A percentile compares a stretch with the other conserved stretches of the same genome.
These are phyloP conservation scores for Aspergillus puulaauensis DNA, from an alignment of 2,329 filamentous ascomycete genomes.

Conservation along the genomic window DNA sequence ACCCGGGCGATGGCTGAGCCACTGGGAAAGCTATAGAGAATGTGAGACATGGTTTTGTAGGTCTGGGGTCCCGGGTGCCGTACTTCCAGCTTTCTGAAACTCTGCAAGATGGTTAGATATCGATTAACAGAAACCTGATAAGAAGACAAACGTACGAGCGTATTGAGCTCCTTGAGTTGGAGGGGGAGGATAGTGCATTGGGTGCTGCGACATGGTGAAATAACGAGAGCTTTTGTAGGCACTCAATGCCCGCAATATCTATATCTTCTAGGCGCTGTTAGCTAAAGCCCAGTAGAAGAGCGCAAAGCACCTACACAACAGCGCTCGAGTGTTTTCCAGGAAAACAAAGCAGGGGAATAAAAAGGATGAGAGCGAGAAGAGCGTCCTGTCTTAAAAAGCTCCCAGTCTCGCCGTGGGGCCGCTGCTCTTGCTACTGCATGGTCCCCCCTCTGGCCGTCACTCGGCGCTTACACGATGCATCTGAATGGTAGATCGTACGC, in stretches of 20 bases:
- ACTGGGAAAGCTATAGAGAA: slow-evolving; percentile 10
- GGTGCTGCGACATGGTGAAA: slow-evolving; percentile 11
- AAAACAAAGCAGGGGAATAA: too few relatives aligned
- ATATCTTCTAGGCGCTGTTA: too few relatives aligned
- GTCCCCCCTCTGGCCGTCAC: neutral
- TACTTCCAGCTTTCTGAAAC: slow-evolving; percentile 14
- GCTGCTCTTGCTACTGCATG: slow-evolving; percentile 12
- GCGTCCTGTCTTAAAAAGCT: neutral
- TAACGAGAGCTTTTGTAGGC: neutral
- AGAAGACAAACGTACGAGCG: slow-evolving; percentile 13
- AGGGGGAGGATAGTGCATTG: slow-evolving; percentile 24
- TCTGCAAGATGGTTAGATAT: slow-evolving; percentile 1
- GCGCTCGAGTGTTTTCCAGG: too few relatives aligned
- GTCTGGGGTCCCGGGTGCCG: neutral
- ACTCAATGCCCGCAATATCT: neutral
- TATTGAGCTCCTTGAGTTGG: slow-evolving; percentile 22
- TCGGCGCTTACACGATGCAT: slow-evolving; percentile 16
- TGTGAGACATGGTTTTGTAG: neutral
- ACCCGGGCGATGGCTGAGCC: slow-evolving; percentile 21
- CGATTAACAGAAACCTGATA: too few relatives aligned
- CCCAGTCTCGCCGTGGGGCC: slow-evolving; percentile 3
- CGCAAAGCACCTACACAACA: too few relatives aligned
- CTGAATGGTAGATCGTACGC: slow-evolving; percentile 5
- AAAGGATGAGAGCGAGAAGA: neutral
- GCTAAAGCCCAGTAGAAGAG: too few relatives aligned